Percentiles rank a stretch among this genome's conserved stretches.
These are phyloP conservation scores for Testicularia cyperi DNA, from an alignment of 1,284 basidiomycete species.

Conservation along the genomic window DNA sequence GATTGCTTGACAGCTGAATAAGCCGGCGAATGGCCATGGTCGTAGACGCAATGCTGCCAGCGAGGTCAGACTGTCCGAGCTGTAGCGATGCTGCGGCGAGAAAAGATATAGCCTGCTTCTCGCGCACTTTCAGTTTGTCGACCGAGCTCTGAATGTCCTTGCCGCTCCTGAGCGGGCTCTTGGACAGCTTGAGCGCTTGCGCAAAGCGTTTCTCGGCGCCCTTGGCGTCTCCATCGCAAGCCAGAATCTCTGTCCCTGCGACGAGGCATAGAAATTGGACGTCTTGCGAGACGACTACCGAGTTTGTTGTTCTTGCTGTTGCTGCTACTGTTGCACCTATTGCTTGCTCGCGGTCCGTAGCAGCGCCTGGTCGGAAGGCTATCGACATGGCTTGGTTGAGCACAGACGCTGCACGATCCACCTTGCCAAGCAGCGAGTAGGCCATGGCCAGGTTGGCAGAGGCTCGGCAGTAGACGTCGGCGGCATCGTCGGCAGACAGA, in stretches of 20 bases:
- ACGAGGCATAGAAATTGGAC: constrained; percentile 30
- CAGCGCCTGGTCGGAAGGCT: not conserved
- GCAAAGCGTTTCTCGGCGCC: constrained; percentile 18
- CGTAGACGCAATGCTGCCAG: constrained; percentile 23
- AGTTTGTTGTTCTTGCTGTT: too few species aligned
- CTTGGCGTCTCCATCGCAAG: constrained; percentile 8
- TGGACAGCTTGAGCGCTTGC: constrained; percentile 22
- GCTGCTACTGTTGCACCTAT: too few species aligned
- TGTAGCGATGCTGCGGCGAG: constrained; percentile 14
- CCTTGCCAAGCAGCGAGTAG: constrained; percentile 31
- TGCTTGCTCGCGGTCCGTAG: too few species aligned
- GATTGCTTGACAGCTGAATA: constrained; percentile 14
- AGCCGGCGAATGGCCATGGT: constrained; percentile 19
- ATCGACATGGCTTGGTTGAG: constrained; percentile 4
- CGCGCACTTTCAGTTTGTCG: constrained; percentile 19
- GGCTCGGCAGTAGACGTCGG: constrained; percentile 21
- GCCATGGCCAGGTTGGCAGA: constrained; percentile 15
- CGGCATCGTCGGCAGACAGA: not conserved
- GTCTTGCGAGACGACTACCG: constrained; percentile 19
- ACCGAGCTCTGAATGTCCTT: constrained; percentile 10
- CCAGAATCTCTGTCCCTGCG: constrained; percentile 14
- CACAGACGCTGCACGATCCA: constrained; percentile 12
- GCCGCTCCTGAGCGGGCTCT: constrained; percentile 4
- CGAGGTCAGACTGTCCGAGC: constrained; percentile 21
- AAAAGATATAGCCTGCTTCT: constrained; percentile 30